Evolutionary conservation across 352 stramenopile species (phyloP).

Genomic region (Chrysophaeum taylorii): DNA sequence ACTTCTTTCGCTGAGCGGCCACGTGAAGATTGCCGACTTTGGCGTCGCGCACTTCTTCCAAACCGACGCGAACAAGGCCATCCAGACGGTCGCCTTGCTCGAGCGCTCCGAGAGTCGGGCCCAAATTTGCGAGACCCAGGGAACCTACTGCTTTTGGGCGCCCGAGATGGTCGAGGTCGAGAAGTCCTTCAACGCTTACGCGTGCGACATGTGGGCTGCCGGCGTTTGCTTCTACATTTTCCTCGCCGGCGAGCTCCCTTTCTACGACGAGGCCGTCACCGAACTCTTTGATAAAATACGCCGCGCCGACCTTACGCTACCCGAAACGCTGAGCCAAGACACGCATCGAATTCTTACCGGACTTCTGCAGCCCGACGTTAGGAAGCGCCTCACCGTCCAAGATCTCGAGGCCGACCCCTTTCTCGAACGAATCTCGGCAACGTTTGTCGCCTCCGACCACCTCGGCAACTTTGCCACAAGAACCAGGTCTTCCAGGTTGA

Average conservation of each 20-base stretch:
- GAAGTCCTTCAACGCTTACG: constrained; percentile 48
- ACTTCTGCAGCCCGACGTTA: neutral
- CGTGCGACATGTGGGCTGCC: constrained; percentile 85
- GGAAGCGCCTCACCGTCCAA: neutral
- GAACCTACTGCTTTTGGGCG: constrained; percentile 59
- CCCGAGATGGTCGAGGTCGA: constrained; percentile 34
- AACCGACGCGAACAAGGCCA: neutral
- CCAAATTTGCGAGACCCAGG: constrained; percentile 21
- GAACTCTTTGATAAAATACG: constrained; percentile 81
- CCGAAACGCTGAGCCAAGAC: neutral
- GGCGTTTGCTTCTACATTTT: constrained; percentile 93
- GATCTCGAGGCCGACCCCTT: neutral
- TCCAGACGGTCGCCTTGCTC: neutral
- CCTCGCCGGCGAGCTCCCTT: constrained; percentile 79
- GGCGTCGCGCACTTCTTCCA: constrained; percentile 65
- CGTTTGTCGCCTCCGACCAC: no score
- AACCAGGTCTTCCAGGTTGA: no score
- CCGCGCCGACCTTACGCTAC: constrained; percentile 40
- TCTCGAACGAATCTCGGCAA: no score
- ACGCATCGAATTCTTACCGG: neutral
- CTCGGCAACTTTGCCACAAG: no score
- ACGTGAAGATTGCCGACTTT: constrained; percentile 81
- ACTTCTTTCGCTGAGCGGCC: constrained; percentile 62
- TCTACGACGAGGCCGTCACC: constrained; percentile 68
- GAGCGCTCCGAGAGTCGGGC: neutral